phyloP scores from a whole-genome alignment of 2,329 filamentous ascomycete genomes.

The Fusarium sp. region DNA sequence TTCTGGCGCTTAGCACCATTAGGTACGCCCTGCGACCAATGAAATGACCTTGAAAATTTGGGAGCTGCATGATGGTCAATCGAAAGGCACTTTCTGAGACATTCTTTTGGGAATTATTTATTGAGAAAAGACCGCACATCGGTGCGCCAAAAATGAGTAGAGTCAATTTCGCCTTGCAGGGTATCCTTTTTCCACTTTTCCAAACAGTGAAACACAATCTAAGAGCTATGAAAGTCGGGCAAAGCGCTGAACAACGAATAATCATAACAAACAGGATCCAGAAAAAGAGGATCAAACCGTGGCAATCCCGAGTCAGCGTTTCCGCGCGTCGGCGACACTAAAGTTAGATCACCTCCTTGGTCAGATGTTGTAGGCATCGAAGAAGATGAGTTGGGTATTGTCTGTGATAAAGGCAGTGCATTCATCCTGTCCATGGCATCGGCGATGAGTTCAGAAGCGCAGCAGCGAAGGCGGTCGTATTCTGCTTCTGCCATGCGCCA shows the following conservation, averaged over 20 bases:
- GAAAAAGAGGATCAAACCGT: slow-evolving; percentile 8
- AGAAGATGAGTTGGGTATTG: not conserved
- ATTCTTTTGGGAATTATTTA: not conserved
- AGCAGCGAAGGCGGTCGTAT: slow-evolving; percentile 28
- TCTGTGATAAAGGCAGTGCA: slow-evolving; percentile 21
- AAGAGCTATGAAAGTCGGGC: slow-evolving; percentile 20
- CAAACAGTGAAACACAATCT: not conserved
- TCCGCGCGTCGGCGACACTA: not conserved
- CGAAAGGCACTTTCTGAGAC: not conserved
- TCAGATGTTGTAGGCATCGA: not conserved
- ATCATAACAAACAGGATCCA: slow-evolving; percentile 21
- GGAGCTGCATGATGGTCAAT: not conserved
- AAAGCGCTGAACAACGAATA: slow-evolving; percentile 16
- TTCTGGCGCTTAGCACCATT: not conserved
- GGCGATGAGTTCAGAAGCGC: slow-evolving; percentile 23
- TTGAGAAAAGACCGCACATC: not conserved
- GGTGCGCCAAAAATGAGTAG: not conserved
- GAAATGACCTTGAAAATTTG: not conserved
- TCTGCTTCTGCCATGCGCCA: slow-evolving; percentile 33
- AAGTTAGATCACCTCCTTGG: not conserved
- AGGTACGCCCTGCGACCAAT: not conserved
- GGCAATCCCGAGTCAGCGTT: not conserved
- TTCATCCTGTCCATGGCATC: slow-evolving; percentile 38
- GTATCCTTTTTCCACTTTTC: slow-evolving; percentile 1
- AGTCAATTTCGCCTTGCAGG: not conserved